These are phyloP conservation scores for Trichocladium antarcticum DNA, from an alignment of 495 filamentous ascomycete genomes.

Conservation along the genomic window DNA sequence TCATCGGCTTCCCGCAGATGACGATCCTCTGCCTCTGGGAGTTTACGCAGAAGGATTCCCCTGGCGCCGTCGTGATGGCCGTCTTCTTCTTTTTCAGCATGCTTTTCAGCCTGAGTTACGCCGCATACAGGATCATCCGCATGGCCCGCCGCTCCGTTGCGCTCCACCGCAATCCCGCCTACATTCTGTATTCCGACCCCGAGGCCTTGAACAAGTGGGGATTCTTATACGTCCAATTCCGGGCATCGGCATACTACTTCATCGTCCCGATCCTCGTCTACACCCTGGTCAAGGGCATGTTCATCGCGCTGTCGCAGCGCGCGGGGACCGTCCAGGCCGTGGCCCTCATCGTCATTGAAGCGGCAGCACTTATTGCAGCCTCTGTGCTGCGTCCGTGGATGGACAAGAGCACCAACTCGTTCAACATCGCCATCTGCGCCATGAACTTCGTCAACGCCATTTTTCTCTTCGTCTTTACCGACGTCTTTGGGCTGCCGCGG, in stretches of 20 bases:
- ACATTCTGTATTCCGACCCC: constrained; percentile 94
- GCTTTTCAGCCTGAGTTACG: constrained; percentile 71
- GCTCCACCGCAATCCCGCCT: constrained; percentile 94
- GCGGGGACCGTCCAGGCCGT: constrained; percentile 72
- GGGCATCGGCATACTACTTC: constrained; percentile 94
- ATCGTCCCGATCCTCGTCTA: constrained; percentile 75
- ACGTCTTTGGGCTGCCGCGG: constrained; percentile 71
- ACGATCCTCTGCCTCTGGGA: constrained; percentile 89
- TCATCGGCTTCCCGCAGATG: constrained; percentile 94
- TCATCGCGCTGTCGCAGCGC: constrained; percentile 72
- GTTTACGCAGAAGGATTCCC: constrained; percentile 73
- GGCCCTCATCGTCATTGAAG: constrained; percentile 76
- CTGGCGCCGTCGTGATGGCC: constrained; percentile 77
- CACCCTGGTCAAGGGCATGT: constrained; percentile 76
- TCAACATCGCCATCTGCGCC: constrained; percentile 85
- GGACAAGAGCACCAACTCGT: constrained; percentile 97
- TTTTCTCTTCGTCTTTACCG: constrained; percentile 75
- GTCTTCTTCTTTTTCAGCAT: constrained; percentile 83
- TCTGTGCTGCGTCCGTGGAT: constrained; percentile 87
- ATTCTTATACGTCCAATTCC: constrained; percentile 95
- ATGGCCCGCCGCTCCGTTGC: constrained; percentile 78
- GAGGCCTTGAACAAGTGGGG: constrained; percentile 94
- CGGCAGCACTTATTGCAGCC: constrained; percentile 62
- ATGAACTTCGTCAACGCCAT: constrained; percentile 87
- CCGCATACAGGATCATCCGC: constrained; percentile 75